phyloP scores from a whole-genome alignment of 179 eudicot species.

The Drosera spatulata region DNA sequence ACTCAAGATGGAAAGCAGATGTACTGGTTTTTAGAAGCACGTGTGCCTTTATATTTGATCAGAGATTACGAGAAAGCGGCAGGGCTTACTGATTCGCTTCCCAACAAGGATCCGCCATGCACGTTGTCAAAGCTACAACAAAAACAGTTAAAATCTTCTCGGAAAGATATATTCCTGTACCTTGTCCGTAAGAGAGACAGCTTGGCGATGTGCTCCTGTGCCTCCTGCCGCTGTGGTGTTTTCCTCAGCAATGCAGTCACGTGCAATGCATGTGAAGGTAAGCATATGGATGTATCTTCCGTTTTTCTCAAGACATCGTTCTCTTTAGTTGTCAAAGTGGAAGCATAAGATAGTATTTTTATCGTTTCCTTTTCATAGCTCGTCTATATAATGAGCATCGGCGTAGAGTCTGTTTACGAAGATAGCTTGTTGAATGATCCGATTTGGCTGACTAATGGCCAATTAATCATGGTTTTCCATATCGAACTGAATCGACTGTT shows the following conservation, averaged over 20 bases:
- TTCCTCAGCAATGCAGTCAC: slow-evolving; percentile 56
- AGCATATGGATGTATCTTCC: slow-evolving; percentile 7
- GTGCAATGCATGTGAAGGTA: slow-evolving; percentile 92
- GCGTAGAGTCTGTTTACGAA: no score
- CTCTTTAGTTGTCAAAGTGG: no score
- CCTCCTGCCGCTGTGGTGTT: slow-evolving; percentile 64
- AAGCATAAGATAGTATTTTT: no score
- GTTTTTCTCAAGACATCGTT: no score
- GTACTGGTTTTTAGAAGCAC: slow-evolving; percentile 77
- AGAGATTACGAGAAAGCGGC: slow-evolving; percentile 64
- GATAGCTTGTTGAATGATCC: no score
- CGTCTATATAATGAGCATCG: no score
- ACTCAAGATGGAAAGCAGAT: slow-evolving; percentile 45
- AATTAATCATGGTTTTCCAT: no score
- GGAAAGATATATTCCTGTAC: slow-evolving; percentile 47
- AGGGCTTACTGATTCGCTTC: slow-evolving; percentile 17
- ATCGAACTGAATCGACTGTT: no score
- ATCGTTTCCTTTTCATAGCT: no score
- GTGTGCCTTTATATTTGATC: slow-evolving; percentile 74
- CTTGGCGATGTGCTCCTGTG: slow-evolving; percentile 43
- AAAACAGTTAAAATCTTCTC: slow-evolving; percentile 52
- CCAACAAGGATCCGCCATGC: slow-evolving; percentile 16
- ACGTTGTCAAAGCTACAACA: slow-evolving; percentile 41
- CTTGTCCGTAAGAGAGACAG: slow-evolving; percentile 52
- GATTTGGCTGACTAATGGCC: no score